These are phyloP conservation scores for Rhizopogon sp. DNA, from an alignment of 768 basidiomycete genomes.

Conservation along the genomic window DNA sequence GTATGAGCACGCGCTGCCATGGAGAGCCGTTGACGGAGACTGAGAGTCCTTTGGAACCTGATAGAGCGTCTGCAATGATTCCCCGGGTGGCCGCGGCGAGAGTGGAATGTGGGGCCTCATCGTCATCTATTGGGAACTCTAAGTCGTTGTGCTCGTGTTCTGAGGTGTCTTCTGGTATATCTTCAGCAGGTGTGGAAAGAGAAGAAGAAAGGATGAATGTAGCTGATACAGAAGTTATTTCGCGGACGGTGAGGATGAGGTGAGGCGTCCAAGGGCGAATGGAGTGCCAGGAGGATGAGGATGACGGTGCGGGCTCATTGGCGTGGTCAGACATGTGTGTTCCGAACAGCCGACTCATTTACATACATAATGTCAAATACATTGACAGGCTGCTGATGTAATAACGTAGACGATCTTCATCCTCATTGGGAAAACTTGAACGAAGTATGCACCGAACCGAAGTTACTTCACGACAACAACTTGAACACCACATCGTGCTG, in stretches of 20 bases:
- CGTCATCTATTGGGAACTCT: slow-evolving; percentile 25
- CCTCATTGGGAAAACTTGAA: too few relatives aligned
- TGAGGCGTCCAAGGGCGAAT: slow-evolving; percentile 75
- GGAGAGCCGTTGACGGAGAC: slow-evolving; percentile 76
- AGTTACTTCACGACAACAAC: too few relatives aligned
- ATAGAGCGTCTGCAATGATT: slow-evolving; percentile 59
- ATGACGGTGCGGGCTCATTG: too few relatives aligned
- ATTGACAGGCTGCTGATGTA: too few relatives aligned
- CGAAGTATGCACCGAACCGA: too few relatives aligned
- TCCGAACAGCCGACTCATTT: too few relatives aligned
- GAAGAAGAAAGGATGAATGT: slow-evolving; percentile 70
- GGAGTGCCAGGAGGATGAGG: slow-evolving; percentile 50
- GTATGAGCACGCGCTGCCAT: slow-evolving; percentile 77
- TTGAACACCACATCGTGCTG: too few relatives aligned
- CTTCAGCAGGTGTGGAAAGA: slow-evolving; percentile 19
- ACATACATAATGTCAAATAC: too few relatives aligned
- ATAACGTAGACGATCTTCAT: too few relatives aligned
- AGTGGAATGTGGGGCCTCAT: slow-evolving; percentile 15
- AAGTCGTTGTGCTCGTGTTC: slow-evolving; percentile 18
- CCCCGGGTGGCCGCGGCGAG: slow-evolving; percentile 30
- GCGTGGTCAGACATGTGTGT: too few relatives aligned
- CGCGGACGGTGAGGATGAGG: slow-evolving; percentile 65
- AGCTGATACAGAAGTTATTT: slow-evolving; percentile 75
- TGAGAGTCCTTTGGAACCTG: slow-evolving; percentile 56
- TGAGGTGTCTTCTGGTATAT: slow-evolving; percentile 34